Evolutionary conservation across 148 eudicot genomes (phyloP).

Genomic region (Talinum fruticosum): DNA sequence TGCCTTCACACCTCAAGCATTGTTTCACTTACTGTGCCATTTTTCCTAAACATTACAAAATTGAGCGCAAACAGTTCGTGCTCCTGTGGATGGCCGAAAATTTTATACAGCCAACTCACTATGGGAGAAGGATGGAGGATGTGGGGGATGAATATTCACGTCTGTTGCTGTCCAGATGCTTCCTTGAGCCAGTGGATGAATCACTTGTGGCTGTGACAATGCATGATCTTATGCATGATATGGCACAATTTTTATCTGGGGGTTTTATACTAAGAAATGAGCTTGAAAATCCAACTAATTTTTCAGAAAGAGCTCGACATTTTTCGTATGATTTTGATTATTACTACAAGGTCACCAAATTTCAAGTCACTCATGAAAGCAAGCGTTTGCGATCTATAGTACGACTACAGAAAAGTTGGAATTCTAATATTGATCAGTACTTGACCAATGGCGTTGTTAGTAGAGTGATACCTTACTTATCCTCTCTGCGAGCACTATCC

Average conservation of each 20-base stretch:
- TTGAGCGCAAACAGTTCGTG: constrained; percentile 3
- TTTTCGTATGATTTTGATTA: neutral
- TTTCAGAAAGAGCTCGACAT: constrained; percentile 6
- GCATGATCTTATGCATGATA: neutral
- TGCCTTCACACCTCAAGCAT: constrained; percentile 8
- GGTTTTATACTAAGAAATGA: neutral
- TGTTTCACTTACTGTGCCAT: constrained; percentile 22
- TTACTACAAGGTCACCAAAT: neutral
- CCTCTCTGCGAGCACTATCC: neutral
- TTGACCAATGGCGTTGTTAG: neutral
- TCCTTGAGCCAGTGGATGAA: neutral
- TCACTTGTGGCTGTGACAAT: neutral
- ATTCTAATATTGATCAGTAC: fast-evolving
- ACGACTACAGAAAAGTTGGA: neutral
- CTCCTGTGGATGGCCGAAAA: constrained; percentile 21
- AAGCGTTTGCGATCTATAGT: neutral
- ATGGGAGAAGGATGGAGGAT: neutral
- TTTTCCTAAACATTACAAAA: constrained; percentile 8
- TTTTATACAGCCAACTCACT: neutral
- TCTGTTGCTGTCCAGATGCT: neutral
- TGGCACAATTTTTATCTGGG: neutral
- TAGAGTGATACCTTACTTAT: neutral
- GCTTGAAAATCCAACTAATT: neutral
- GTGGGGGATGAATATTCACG: neutral
- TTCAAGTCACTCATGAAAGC: neutral